Percentiles rank a stretch among this genome's conserved stretches.
These are phyloP conservation scores for Omphalea diandra DNA, from an alignment of 441 rosid species.

Conservation along the genomic window DNA sequence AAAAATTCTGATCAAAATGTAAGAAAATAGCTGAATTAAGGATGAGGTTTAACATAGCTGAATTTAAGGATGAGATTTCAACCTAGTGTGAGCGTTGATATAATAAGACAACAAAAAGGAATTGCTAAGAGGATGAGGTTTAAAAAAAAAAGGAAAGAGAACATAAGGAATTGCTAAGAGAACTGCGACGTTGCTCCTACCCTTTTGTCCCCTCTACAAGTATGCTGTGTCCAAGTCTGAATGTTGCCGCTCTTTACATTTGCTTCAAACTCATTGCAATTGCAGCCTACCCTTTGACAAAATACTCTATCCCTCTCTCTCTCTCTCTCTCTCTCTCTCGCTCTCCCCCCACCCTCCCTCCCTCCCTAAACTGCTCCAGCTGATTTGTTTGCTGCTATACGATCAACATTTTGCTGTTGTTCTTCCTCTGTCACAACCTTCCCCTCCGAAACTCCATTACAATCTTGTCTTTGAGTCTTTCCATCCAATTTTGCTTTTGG, in stretches of 20 bases:
- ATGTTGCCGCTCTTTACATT: slow-evolving; percentile 54
- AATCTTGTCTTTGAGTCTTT: slow-evolving; percentile 31
- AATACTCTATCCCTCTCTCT: slow-evolving; percentile 12
- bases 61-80: slow-evolving; percentile 23
- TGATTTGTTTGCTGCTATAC: slow-evolving; percentile 24
- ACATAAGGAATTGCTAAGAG: slow-evolving; percentile 27
- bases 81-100: slow-evolving; percentile 20
- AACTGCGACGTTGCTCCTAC: slow-evolving; percentile 26
- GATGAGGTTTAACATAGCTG: slow-evolving; percentile 22
- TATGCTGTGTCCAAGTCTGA: slow-evolving; percentile 25
- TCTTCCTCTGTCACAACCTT: slow-evolving; percentile 30
- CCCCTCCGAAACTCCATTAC: slow-evolving; percentile 43
- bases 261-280: slow-evolving; percentile 43
- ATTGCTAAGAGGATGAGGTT: slow-evolving; percentile 29
- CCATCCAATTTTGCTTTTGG: slow-evolving; percentile 29
- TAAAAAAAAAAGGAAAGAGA: slow-evolving; percentile 26
- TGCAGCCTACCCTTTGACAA: slow-evolving; percentile 33
- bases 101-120: slow-evolving; percentile 20
- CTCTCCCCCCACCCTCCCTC: slow-evolving; percentile 13
- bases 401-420: slow-evolving; percentile 32
- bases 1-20: slow-evolving; percentile 11
- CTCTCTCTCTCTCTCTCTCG: slow-evolving; percentile 15
- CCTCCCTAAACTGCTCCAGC: slow-evolving; percentile 33
- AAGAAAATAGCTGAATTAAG: slow-evolving; percentile 6
- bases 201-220: slow-evolving; percentile 22